phyloP scores from a whole-genome alignment of 148 eudicot species.

The Limonium bicolor region DNA sequence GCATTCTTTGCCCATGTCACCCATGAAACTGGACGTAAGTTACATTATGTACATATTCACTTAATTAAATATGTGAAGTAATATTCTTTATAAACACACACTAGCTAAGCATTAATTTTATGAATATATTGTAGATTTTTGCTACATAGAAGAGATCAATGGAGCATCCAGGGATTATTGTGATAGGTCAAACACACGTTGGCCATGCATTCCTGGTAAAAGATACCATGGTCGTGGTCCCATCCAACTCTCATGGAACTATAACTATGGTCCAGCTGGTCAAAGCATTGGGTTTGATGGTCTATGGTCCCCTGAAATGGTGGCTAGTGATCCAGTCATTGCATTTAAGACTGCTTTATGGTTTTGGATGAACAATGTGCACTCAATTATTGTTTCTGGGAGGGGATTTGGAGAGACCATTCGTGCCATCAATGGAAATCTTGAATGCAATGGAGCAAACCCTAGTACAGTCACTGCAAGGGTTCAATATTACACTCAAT shows the following conservation, averaged over 20 bases:
- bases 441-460: constrained; percentile 18
- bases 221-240: constrained; percentile 26
- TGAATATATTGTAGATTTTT: constrained; percentile 3
- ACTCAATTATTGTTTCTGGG: constrained; percentile 8
- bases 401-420: constrained; percentile 28
- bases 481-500: constrained; percentile 17
- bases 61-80: too few relatives aligned
- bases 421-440: constrained; percentile 18
- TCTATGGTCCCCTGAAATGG: constrained; percentile 21
- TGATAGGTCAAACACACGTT: constrained; percentile 2
- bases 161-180: constrained; percentile 13
- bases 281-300: constrained; percentile 33
- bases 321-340: constrained; percentile 14
- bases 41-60: too few relatives aligned
- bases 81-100: too few relatives aligned
- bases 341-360: constrained; percentile 27
- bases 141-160: constrained; percentile 13
- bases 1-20: too few relatives aligned
- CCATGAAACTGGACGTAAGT: too few relatives aligned
- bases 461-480: constrained; percentile 17
- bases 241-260: constrained; percentile 28
- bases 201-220: constrained; percentile 23
- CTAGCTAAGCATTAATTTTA: too few relatives aligned
- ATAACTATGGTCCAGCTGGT: constrained; percentile 33
- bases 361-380: constrained; percentile 38